phyloP scores from a whole-genome alignment of 768 basidiomycete genomes.

The Suillus paluster region DNA sequence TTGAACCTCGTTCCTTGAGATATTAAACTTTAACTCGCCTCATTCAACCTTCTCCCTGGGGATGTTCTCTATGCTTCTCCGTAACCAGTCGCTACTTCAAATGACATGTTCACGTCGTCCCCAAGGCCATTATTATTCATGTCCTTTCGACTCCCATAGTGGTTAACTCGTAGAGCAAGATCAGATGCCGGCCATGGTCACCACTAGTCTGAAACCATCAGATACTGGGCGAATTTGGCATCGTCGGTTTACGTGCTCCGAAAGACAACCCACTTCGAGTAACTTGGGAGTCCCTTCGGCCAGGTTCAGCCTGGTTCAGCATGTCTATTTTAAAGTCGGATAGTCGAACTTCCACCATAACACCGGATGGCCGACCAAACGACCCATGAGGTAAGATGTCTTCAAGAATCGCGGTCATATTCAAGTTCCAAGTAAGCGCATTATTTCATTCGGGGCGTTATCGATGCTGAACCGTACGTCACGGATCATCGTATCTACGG shows the following conservation, averaged over 20 bases:
- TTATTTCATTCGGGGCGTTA: constrained; percentile 5
- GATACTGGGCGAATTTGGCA: neutral
- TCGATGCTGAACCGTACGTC: neutral
- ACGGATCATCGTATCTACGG: neutral
- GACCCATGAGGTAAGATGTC: neutral
- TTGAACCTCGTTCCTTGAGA: neutral
- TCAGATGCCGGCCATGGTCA: too few species aligned
- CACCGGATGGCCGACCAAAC: neutral
- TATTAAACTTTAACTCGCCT: neutral
- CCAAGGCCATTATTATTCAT: neutral
- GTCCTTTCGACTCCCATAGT: constrained; percentile 1
- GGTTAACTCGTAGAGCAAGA: neutral
- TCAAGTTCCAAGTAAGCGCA: neutral
- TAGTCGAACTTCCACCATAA: neutral
- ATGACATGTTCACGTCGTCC: neutral
- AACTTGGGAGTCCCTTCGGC: neutral
- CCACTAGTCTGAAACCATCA: neutral
- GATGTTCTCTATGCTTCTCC: neutral
- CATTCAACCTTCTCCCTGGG: neutral
- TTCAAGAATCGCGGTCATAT: neutral
- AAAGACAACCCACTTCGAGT: neutral
- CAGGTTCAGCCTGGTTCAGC: neutral
- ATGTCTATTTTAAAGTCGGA: neutral
- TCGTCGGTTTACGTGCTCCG: neutral
- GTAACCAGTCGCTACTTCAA: neutral